Percentiles rank a stretch among this genome's conserved stretches.
phyloP scores from a whole-genome alignment of 768 basidiomycete genomes.

The Calocybe cyanea region DNA sequence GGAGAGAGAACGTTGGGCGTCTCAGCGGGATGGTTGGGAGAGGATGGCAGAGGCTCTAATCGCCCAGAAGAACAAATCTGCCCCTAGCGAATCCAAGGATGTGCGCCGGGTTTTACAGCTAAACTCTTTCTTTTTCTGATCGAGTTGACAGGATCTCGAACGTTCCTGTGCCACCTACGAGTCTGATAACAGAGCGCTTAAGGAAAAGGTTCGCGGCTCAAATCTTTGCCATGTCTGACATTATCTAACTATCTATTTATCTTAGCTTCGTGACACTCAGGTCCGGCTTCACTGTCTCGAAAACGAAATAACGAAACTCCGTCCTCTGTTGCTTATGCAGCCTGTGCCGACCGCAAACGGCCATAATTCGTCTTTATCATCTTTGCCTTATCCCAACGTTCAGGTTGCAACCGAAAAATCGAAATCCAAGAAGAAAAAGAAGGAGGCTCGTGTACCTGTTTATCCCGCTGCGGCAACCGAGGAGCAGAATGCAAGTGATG shows the following conservation, averaged over 20 bases:
- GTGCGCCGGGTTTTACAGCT: background rate
- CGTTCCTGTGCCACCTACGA: constrained; percentile 46
- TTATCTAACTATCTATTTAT: background rate
- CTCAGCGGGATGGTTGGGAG: constrained; percentile 62
- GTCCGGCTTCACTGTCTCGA: constrained; percentile 53
- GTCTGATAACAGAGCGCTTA: constrained; percentile 58
- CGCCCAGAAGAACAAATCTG: constrained; percentile 39
- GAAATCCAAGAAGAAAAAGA: constrained; percentile 22
- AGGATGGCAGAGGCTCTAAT: constrained; percentile 67
- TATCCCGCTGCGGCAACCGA: constrained; percentile 9
- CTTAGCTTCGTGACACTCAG: constrained; percentile 58
- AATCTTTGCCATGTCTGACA: background rate
- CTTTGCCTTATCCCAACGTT: constrained; percentile 23
- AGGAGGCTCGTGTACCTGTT: constrained; percentile 14
- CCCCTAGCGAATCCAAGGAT: constrained; percentile 15
- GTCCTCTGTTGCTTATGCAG: constrained; percentile 67
- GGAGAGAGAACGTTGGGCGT: constrained; percentile 56
- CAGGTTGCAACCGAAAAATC: constrained; percentile 17
- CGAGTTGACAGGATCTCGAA: constrained; percentile 47
- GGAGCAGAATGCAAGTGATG: constrained; percentile 8
- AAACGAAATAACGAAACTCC: constrained; percentile 58
- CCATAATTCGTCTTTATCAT: constrained; percentile 20
- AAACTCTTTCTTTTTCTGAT: constrained; percentile 7
- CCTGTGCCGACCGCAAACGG: constrained; percentile 31
- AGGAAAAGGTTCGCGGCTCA: constrained; percentile 48